Evolutionary conservation across 805 yeast species (phyloP), one percentile per base, ranked within the genome.

Genomic region (Metschnikowia drakensbergensis): DNA sequence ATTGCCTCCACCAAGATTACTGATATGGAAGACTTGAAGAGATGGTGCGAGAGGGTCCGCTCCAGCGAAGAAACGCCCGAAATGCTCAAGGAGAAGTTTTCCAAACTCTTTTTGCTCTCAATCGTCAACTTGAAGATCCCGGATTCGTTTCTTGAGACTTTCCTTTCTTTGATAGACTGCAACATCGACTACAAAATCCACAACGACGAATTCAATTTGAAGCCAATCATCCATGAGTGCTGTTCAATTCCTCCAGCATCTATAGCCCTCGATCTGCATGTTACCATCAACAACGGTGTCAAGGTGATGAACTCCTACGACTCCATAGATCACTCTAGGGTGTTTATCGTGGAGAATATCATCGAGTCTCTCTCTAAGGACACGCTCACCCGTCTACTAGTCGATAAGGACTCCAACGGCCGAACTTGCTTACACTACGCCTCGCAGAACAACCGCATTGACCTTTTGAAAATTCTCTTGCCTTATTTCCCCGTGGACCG

Each of bases 381-480:
- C 3, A 54, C 59, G 0, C 45, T 63, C 3, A 43, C 52, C 7
- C 54, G 60, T 3, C 50, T 72, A 7, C 60, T 72, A 22, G 58
- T 60, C 3, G 52, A 66, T 33, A 79, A 75, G 58, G 95, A 87
- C 64, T 73, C 79, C 42, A 80, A 82, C 55, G 96, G 95, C 3
- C 77, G 92, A 54, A 82, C 85, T 1, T 91, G 97, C 23, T 68
- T 94, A 13, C 98, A 92, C 65, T 89, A 90, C 62, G 95, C 96
- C 4, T 78, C 95, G 3, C 79, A 79, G 56, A 74, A 78, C 54
- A 74, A 77, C 52, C 59, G 77, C 43, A 64, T 70, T 11, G 78
- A 73, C 50, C 59, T 80, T 31, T 58, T 82, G 30, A 66, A 65
- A 28, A 62, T 69, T 7, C 62, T 82, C 7, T 63, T 80, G 26